These are phyloP conservation scores for Sugiyamaella marilandica DNA, from an alignment of 805 yeast species.

Conservation along the genomic window DNA sequence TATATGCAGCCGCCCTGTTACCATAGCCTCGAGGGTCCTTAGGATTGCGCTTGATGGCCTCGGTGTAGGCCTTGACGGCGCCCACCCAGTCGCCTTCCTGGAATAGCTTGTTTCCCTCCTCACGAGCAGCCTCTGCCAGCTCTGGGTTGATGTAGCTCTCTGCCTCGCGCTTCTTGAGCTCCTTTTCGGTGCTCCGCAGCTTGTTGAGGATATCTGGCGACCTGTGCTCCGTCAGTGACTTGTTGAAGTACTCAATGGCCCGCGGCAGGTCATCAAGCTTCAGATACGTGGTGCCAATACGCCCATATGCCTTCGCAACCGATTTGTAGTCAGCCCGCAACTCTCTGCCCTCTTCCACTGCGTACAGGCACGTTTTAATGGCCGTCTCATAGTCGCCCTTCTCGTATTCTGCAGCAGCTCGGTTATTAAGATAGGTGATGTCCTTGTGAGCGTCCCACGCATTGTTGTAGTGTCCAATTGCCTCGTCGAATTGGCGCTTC, in stretches of 20 bases:
- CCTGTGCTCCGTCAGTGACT: slow-evolving; percentile 94
- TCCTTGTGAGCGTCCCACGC: slow-evolving; percentile 83
- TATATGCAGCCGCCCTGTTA: slow-evolving; percentile 95
- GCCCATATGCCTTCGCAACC: slow-evolving; percentile 88
- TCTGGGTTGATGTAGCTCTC: slow-evolving; percentile 80
- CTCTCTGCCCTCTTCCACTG: slow-evolving; percentile 87
- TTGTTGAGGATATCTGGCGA: slow-evolving; percentile 88
- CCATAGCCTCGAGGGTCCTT: slow-evolving; percentile 94
- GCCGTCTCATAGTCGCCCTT: slow-evolving; percentile 88
- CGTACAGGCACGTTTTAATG: slow-evolving; percentile 71
- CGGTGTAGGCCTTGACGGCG: slow-evolving; percentile 91
- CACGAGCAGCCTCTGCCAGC: slow-evolving; percentile 92
- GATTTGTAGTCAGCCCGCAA: slow-evolving; percentile 85
- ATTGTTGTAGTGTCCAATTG: slow-evolving; percentile 75
- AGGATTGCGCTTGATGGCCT: slow-evolving; percentile 96
- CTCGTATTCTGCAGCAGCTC: slow-evolving; percentile 97
- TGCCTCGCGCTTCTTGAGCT: slow-evolving; percentile 71
- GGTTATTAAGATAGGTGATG: slow-evolving; percentile 89
- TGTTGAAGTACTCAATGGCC: slow-evolving; percentile 78
- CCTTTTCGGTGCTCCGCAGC: slow-evolving; percentile 82
- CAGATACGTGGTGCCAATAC: slow-evolving; percentile 78
- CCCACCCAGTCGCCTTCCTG: slow-evolving; percentile 93
- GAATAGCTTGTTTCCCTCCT: slow-evolving; percentile 85
- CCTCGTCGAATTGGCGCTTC: slow-evolving; percentile 83
- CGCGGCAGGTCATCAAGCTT: slow-evolving; percentile 66